phyloP scores from a whole-genome alignment of 2,329 filamentous ascomycete species.

The Stachybotrys chartarum region DNA sequence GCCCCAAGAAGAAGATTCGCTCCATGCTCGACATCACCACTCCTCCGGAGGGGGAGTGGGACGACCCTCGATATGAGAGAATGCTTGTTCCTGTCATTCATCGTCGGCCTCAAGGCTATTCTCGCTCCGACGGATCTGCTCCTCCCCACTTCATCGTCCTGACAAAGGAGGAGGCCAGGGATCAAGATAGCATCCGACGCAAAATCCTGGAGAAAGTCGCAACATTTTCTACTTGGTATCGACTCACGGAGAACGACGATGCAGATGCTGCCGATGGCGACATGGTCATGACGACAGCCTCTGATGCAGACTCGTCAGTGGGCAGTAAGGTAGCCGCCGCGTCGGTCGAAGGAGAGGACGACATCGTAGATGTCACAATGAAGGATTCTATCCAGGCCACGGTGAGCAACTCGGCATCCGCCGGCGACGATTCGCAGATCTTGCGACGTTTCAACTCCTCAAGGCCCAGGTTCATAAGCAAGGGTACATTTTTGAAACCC shows the following conservation, averaged over 20 bases:
- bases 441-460: conserved; percentile 41
- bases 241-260: conserved; percentile 47
- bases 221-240: conserved; percentile 65
- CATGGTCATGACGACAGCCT: conserved; percentile 57
- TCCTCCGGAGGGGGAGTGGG: conserved; percentile 40
- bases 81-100: conserved; percentile 69
- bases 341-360: conserved; percentile 83
- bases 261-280: conserved; percentile 54
- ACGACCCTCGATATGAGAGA: conserved; percentile 55
- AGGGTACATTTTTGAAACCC: conserved; percentile 50
- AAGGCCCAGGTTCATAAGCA: conserved; percentile 47
- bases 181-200: conserved; percentile 64
- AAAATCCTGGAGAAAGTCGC: conserved; percentile 74
- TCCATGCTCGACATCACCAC: conserved; percentile 44
- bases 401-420: conserved; percentile 8
- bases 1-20: conserved; percentile 34
- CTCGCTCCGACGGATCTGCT: conserved; percentile 22
- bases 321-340: conserved; percentile 66
- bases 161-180: conserved; percentile 60
- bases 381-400: conserved; percentile 44
- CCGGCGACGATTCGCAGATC: conserved; percentile 16
- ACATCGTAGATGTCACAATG: conserved; percentile 86
- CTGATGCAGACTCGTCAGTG: conserved; percentile 58
- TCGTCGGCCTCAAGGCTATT: conserved; percentile 33
- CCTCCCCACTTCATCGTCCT: conserved; percentile 69